Evolutionary conservation across 805 yeast genomes (phyloP), one percentile per base, ranked within the genome.

Genomic region (Blastobotrys chiropterorum): DNA sequence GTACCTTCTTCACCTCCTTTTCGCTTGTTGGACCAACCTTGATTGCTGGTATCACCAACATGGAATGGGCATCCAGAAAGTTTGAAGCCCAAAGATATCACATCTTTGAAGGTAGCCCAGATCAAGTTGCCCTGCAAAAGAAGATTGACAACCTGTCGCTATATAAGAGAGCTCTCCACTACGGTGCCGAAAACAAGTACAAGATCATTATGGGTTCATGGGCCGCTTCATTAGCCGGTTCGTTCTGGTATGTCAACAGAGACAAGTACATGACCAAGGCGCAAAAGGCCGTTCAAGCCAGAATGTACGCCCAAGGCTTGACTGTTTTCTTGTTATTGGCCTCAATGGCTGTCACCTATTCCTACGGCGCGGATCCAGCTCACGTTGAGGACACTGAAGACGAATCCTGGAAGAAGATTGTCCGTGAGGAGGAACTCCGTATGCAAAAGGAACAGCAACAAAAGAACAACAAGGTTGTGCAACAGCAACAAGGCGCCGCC

Each of bases 271-370:
- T 88, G 84, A 79, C 87, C 50, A 77, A 75, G 57, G 71, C 94
- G 3, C 95, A 88, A 71, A 88, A 86, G 67, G 80, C 86, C 47
- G 94, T 85, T 34, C 90, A 85, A 65, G 95, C 95, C 31, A 82
- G 95, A 78, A 87, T 87, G 86, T 87, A 87, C 65, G 95, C 95
- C 8, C 95, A 88, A 68, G 86, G 85, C 57, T 69, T 86, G 50
- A 85, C 95, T 1, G 90, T 88, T 50, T 77, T 78, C 8, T 70
- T 87, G 55, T 70, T 87, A 57, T 68, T 87, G 50, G 89, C 82
- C 19, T 80, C 94, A 0, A 77, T 88, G 52, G 52, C 52, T 46
- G 47, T 62, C 44, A 64, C 46, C 44, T 76, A 82, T 69, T 83
- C 80, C 57, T 89, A 85, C 59, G 49, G 47, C 16, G 46, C 47